phyloP scores from a whole-genome alignment of 441 rosid genomes.

The Omphalea diandra region DNA sequence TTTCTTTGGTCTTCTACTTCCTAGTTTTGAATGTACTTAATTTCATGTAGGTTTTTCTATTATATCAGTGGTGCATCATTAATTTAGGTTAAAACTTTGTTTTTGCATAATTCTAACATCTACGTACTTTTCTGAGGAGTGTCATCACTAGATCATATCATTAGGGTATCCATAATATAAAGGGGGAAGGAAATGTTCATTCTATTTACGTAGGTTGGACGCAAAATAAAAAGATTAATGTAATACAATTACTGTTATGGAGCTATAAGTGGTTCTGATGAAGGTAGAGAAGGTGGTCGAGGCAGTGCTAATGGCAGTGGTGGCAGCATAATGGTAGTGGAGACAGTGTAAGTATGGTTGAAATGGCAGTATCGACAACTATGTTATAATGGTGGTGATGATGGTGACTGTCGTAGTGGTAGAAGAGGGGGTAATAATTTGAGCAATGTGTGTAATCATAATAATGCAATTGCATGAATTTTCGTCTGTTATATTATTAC shows the following conservation, averaged over 20 bases:
- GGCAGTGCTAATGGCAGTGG: no score
- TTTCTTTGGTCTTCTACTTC: background rate
- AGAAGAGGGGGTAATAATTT: no score
- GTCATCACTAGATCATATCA: background rate
- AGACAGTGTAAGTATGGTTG: no score
- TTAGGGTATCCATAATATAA: background rate
- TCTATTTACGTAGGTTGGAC: background rate
- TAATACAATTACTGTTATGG: background rate
- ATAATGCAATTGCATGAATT: no score
- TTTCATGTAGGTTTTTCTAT: background rate
- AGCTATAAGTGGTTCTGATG: no score
- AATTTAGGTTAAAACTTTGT: background rate
- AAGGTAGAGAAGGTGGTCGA: no score
- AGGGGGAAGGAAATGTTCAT: background rate
- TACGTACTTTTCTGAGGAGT: background rate
- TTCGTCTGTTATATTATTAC: no score
- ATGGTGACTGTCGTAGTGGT: no score
- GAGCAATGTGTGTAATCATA: no score
- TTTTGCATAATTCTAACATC: background rate
- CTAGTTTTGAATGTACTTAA: background rate
- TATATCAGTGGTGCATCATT: background rate
- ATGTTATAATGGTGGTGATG: no score
- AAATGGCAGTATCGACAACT: no score
- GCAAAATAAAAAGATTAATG: background rate
- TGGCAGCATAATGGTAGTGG: no score